Base-by-base conservation (phyloP, 2,329 filamentous ascomycete genomes). In the Hirsutella thompsonii region DNA sequence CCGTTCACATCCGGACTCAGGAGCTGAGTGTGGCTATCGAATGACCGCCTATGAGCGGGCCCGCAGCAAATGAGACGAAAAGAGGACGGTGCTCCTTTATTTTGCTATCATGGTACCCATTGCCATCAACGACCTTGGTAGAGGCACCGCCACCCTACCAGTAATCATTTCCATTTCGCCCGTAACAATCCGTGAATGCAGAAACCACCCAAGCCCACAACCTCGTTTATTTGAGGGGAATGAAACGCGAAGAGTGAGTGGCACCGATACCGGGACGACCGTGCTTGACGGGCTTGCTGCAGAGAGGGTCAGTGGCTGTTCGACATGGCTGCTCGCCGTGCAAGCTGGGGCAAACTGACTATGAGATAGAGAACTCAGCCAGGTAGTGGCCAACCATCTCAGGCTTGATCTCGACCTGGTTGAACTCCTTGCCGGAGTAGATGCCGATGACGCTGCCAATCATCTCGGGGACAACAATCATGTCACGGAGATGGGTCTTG, bases 371-470 rank as follows among this genome's bases (percentile, higher is more conserved):
- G 81, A 98, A 98, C 75, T 98, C 92, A 63, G 78, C 92, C 55
- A 98, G 79, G 79, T 95, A 95, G 79, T 96, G 90, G 68, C 92
- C 92, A 70, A 98, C 92, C 92, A 98, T 98, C 80, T 98, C 92
- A 60, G 92, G 92, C 83, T 95, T 95, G 76, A 98, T 92, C 74
- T 98, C 92, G 60, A 98, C 89, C 80, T 95, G 90, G 83, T 98
- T 98, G 85, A 98, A 98, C 74, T 96, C 89, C 83, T 98, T 98
- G 67, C 92, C 92, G 56, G 87, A 94, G 85, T 98, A 98, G 78
- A 98, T 92, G 67, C 89, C 92, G 62, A 98, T 84, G 62, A 98
- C 90, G 70, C 78, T 85, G 62, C 92, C 92, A 66, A 98, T 98
- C 92, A 98, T 96, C 80, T 98, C 92, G 61, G 92, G 92, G 58